These are phyloP conservation scores for Geotrichum klebahnii DNA, from an alignment of 1,139 yeast species.

Conservation along the genomic window DNA sequence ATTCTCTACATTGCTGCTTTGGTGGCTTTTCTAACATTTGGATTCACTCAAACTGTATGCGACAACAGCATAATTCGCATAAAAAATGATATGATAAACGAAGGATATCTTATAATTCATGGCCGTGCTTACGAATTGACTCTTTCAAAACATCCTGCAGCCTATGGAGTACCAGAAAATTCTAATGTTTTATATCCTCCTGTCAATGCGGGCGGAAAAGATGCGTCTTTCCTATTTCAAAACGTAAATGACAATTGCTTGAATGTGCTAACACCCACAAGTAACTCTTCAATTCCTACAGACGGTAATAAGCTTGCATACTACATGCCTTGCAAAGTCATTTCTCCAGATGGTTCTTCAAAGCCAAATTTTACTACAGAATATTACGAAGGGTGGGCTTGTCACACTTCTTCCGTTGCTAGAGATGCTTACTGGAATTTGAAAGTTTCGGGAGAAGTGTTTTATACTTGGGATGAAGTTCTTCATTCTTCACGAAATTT, in stretches of 20 bases:
- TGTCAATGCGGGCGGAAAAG: slow-evolving; percentile 54
- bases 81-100: slow-evolving; percentile 50
- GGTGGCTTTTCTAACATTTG: slow-evolving; percentile 77
- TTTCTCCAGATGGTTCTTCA: slow-evolving; percentile 52
- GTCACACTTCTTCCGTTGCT: slow-evolving; percentile 64
- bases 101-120: slow-evolving; percentile 62
- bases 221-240: slow-evolving; percentile 75
- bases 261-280: slow-evolving; percentile 48
- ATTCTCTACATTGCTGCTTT: slow-evolving; percentile 63
- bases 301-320: slow-evolving; percentile 65
- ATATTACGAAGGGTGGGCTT: slow-evolving; percentile 67
- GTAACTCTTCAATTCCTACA: slow-evolving; percentile 51
- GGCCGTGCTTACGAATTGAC: slow-evolving; percentile 70
- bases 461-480: slow-evolving; percentile 76
- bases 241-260: slow-evolving; percentile 84
- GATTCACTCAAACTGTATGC: slow-evolving; percentile 77
- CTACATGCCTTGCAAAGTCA: slow-evolving; percentile 79
- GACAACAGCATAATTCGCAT: slow-evolving; percentile 46
- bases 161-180: slow-evolving; percentile 45
- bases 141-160: slow-evolving; percentile 15
- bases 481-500: slow-evolving; percentile 57
- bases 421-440: slow-evolving; percentile 58
- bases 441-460: slow-evolving; percentile 61
- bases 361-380: slow-evolving; percentile 25
- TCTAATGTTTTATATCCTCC: slow-evolving; percentile 43